Conservation (phyloP, 805 yeast genomes). For the Ogataea nakhonphanomensis region DNA sequence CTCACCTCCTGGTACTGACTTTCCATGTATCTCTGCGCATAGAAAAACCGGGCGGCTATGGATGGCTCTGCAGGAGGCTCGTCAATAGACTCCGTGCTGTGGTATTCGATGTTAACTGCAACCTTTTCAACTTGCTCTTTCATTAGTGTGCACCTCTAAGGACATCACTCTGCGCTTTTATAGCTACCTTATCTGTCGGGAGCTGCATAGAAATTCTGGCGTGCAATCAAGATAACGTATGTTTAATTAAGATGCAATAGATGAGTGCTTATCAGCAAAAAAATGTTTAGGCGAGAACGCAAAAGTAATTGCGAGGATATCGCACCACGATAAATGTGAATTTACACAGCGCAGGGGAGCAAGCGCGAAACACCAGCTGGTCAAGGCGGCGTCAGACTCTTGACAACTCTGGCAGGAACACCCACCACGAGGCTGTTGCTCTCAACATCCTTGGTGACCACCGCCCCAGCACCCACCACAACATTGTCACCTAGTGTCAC, state of each 20-base stretch:
- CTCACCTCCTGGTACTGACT: constrained; percentile 16
- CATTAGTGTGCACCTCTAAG: neutral
- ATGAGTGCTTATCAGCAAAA: no score
- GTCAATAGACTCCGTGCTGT: neutral
- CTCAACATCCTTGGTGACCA: constrained; percentile 58
- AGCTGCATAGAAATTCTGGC: no score
- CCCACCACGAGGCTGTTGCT: constrained; percentile 58
- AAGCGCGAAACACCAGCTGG: no score
- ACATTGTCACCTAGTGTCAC: constrained; percentile 60
- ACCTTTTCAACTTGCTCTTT: neutral
- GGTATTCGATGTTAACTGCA: neutral
- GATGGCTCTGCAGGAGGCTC: constrained; percentile 2
- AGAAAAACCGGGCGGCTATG: constrained; percentile 18
- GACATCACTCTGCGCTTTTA: no score
- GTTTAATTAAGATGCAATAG: no score
- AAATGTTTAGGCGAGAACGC: no score
- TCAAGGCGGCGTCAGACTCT: constrained; percentile 1
- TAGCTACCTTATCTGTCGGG: no score
- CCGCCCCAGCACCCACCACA: constrained; percentile 66
- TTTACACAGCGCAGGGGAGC: no score
- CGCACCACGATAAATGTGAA: no score
- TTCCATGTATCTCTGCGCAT: constrained; percentile 24
- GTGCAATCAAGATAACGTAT: no score
- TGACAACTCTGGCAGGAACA: constrained; percentile 38
- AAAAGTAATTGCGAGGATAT: no score